These are phyloP conservation scores for Henningerozyma blattae DNA, from an alignment of 805 yeast genomes.

Conservation along the genomic window DNA sequence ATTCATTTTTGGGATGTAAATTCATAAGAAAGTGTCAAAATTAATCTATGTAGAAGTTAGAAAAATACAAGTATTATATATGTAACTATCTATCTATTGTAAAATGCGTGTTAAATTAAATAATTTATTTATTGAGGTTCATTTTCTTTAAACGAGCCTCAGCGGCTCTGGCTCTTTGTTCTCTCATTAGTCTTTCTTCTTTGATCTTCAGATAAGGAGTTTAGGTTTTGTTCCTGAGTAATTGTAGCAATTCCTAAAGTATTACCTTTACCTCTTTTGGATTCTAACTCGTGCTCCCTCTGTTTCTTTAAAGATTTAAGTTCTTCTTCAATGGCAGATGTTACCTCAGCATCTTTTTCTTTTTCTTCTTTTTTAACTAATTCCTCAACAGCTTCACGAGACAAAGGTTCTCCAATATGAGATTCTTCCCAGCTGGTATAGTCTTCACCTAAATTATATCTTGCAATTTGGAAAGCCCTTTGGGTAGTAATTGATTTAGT, in stretches of 20 bases:
- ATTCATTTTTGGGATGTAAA: too few species aligned
- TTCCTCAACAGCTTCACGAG: slow-evolving; percentile 43
- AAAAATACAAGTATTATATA: too few species aligned
- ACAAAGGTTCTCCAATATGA: slow-evolving; percentile 48
- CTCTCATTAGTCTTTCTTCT: slow-evolving; percentile 73
- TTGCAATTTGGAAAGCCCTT: slow-evolving; percentile 53
- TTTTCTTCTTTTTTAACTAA: slow-evolving; percentile 28
- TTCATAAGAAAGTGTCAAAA: too few species aligned
- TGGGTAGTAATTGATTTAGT: slow-evolving; percentile 35
- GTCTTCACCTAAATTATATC: slow-evolving; percentile 57
- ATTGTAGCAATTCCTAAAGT: slow-evolving; percentile 17
- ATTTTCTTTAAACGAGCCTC: slow-evolving; percentile 59
- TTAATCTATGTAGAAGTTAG: too few species aligned
- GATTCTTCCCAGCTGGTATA: slow-evolving; percentile 60
- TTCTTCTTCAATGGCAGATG: slow-evolving; percentile 17
- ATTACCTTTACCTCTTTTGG: slow-evolving; percentile 28
- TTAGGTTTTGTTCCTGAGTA: slow-evolving; percentile 31
- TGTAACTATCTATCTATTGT: background rate
- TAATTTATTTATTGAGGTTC: background rate
- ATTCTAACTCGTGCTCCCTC: slow-evolving; percentile 8
- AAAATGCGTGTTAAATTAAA: background rate
- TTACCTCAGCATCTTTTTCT: slow-evolving; percentile 28
- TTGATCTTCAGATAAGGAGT: slow-evolving; percentile 64
- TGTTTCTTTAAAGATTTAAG: slow-evolving; percentile 19
- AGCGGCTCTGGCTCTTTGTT: slow-evolving; percentile 92